Conservation (phyloP, 2,329 filamentous ascomycete species). For the Cercospora berteroae region DNA sequence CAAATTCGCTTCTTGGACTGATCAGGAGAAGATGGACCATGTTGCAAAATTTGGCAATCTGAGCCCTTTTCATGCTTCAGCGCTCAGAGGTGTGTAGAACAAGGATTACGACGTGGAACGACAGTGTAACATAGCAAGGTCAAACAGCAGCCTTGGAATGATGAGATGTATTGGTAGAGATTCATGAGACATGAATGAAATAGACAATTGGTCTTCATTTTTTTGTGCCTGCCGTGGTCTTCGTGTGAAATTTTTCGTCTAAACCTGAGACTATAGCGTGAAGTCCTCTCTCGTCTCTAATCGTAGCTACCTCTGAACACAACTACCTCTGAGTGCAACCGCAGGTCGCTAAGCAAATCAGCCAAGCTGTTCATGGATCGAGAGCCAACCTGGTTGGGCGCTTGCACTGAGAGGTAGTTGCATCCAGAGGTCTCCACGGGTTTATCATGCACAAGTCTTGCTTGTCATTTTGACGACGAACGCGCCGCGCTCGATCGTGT, state of each 20-base stretch:
- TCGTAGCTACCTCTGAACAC: neutral
- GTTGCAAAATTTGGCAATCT: neutral
- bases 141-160: conserved; percentile 1
- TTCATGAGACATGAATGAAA: neutral
- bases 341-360: neutral
- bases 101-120: neutral
- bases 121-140: conserved; percentile 1
- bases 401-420: neutral
- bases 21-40: neutral
- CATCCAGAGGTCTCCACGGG: neutral
- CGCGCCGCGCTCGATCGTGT: conserved; percentile 53
- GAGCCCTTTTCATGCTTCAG: neutral
- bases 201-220: neutral
- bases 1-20: neutral
- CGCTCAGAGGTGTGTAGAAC: neutral
- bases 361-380: neutral
- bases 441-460: neutral
- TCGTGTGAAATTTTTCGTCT: neutral
- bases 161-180: neutral
- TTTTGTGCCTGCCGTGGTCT: neutral
- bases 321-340: neutral
- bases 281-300: neutral
- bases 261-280: neutral
- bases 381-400: neutral
- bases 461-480: conserved; percentile 46